Evolutionary conservation across 352 stramenopile species (phyloP).

Genomic region (Pythium pyrilobum): DNA sequence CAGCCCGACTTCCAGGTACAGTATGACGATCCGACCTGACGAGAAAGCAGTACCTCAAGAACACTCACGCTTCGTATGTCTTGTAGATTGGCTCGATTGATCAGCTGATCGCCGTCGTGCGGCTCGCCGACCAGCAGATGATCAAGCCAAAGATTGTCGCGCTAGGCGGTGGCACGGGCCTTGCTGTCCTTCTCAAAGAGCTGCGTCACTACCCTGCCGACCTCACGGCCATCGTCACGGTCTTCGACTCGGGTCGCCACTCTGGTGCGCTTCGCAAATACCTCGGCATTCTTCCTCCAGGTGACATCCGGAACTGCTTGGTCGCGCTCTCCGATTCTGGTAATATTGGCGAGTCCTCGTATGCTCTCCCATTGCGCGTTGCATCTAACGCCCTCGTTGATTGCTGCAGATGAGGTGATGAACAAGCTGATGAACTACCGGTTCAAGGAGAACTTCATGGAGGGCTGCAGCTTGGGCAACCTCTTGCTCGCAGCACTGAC

Average conservation of each 20-base stretch:
- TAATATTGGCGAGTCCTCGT: conserved; percentile 10
- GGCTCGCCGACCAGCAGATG: conserved; percentile 73
- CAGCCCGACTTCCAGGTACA: conserved; percentile 72
- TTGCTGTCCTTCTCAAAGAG: conserved; percentile 81
- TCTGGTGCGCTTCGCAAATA: conserved; percentile 79
- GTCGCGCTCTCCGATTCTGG: conserved; percentile 78
- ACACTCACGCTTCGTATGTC: background rate
- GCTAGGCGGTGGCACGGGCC: conserved; percentile 69
- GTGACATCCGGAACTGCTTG: conserved; percentile 85
- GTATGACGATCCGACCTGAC: background rate
- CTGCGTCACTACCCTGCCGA: conserved; percentile 79
- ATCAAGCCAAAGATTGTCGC: conserved; percentile 83
- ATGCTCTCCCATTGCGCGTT: background rate
- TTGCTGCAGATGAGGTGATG: conserved; percentile 66
- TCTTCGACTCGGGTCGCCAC: conserved; percentile 82
- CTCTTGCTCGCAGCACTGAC: conserved; percentile 74
- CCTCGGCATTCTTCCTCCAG: conserved; percentile 73
- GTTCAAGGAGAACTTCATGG: conserved; percentile 86
- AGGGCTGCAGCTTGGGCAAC: conserved; percentile 81
- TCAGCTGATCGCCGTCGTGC: conserved; percentile 65
- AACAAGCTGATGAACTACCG: conserved; percentile 88
- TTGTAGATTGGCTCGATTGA: conserved; percentile 72
- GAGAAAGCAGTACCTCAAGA: background rate
- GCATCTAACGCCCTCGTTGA: too few relatives aligned
- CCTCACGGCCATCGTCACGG: conserved; percentile 82